phyloP scores from a whole-genome alignment of 305 asterid species.

The Fraxinus latifolia region DNA sequence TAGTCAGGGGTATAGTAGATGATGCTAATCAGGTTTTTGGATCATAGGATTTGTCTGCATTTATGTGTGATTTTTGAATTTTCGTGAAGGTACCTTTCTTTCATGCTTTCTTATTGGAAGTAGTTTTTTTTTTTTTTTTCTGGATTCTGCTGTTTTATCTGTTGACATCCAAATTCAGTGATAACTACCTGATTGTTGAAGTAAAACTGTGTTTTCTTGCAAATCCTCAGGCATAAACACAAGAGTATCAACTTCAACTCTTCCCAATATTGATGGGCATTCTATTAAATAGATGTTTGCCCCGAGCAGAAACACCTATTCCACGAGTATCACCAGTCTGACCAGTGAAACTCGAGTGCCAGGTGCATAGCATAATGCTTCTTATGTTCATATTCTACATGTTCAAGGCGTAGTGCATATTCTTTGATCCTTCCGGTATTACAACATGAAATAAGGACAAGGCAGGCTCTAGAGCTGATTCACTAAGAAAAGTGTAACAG shows the following conservation, averaged over 20 bases:
- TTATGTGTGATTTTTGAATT: not conserved
- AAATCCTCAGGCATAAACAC: not conserved
- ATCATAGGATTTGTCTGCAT: not conserved
- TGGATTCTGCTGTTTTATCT: not conserved
- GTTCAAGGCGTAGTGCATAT: not conserved
- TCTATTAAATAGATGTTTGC: not conserved
- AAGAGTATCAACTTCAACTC: not conserved
- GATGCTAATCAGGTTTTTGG: not conserved
- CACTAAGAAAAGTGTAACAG: not conserved
- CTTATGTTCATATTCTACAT: conserved; percentile 6
- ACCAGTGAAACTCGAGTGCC: not conserved
- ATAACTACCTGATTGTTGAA: not conserved
- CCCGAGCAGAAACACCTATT: not conserved
- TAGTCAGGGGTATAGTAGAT: not conserved
- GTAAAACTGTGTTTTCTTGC: not conserved
- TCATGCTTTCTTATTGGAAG: not conserved
- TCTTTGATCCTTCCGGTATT: not conserved
- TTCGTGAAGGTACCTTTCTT: not conserved
- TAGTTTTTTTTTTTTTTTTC: not conserved
- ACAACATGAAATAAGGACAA: not conserved
- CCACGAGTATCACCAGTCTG: not conserved
- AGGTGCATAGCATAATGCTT: not conserved
- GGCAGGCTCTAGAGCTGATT: not conserved
- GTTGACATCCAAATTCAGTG: not conserved
- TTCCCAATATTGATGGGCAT: not conserved